These are phyloP conservation scores for Trichosporon sp. DNA, from an alignment of 1,284 basidiomycete species.

Conservation along the genomic window DNA sequence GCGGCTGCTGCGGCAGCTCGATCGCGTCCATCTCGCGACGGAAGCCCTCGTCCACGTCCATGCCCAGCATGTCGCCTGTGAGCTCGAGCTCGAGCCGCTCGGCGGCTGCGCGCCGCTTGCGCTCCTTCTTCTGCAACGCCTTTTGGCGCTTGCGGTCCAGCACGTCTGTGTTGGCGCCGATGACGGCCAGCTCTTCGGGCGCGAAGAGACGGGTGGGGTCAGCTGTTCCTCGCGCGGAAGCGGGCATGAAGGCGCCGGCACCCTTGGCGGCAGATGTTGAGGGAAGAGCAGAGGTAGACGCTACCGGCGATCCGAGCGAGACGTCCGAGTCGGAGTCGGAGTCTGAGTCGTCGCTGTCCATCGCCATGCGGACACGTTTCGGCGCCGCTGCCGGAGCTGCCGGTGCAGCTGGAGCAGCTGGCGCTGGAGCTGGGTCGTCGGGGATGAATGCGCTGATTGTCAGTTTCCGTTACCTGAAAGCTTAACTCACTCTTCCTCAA, in stretches of 20 bases:
- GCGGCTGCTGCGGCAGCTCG: slow-evolving; percentile 13
- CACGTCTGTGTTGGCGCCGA: slow-evolving; percentile 26
- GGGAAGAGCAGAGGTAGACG: neutral
- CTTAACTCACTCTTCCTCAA: slow-evolving; percentile 14
- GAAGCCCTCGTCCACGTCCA: slow-evolving; percentile 35
- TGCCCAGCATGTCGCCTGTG: slow-evolving; percentile 38
- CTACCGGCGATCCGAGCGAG: slow-evolving; percentile 10
- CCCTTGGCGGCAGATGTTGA: neutral
- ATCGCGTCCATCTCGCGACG: slow-evolving; percentile 8
- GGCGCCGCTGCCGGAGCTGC: neutral
- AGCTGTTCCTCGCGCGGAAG: slow-evolving; percentile 1
- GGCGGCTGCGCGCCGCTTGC: slow-evolving; percentile 35
- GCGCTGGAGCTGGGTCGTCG: neutral
- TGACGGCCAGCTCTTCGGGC: slow-evolving; percentile 38
- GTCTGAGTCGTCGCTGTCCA: neutral
- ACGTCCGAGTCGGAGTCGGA: neutral
- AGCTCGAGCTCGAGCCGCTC: slow-evolving; percentile 41
- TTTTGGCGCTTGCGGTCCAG: slow-evolving; percentile 37
- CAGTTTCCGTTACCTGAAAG: neutral
- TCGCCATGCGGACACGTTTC: neutral
- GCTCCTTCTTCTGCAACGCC: slow-evolving; percentile 44
- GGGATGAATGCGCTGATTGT: neutral
- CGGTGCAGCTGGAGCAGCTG: slow-evolving; percentile 4
- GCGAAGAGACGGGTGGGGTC: slow-evolving; percentile 34
- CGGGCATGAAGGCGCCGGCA: slow-evolving; percentile 6